Base-by-base conservation (phyloP, 2,329 filamentous ascomycete species). In the Xylariaceae sp. region DNA sequence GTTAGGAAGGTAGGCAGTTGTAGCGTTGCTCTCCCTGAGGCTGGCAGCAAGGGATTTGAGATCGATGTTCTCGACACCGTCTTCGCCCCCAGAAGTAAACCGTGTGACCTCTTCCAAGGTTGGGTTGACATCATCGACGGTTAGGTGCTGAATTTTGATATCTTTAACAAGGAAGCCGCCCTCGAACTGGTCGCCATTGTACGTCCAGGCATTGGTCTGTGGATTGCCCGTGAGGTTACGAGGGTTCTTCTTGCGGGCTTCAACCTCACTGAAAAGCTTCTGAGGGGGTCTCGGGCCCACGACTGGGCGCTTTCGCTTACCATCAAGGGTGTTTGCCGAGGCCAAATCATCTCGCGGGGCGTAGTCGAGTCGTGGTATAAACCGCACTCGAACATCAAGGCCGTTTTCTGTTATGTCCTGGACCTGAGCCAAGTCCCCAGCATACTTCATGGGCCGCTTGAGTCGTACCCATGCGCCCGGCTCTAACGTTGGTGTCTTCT, bases 131-230 rank as follows among this genome's bases (percentile, higher is more conserved):
- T 95, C 87, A 62, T 91, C 92, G 29, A 89, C 87, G n/a, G 82
- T 80, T 29, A 99, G 77, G 65, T 87, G 83, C 65, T 92, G 89
- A 55, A 96, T 87, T 71, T 92, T 95, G 75, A 96, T 88, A 58
- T 95, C 90, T 72, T 95, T 96, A 65, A 96, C 85, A 56, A 95
- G 82, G 73, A 96, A 97, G 2, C 94, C 94, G 64, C 95, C 89
- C 55, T 94, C 82, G 62, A 96, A 99, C 44, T 89, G 88, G 26
- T 99, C 92, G 41, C 86, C 86, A 68, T 90, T 87, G 70, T 95
- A 97, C 2, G 78, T 86, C 83, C 88, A 97, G 6, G 81, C 84
- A 66, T 90, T 92, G 34, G 80, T 88, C 71, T 87, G 91, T 4
- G 84, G 82, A 65, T 91, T 94, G 51, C 81, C 80, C 47, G 76